These are phyloP conservation scores for Podila epicladia DNA, from an alignment of 192 early-diverging fungal species.

Conservation along the genomic window DNA sequence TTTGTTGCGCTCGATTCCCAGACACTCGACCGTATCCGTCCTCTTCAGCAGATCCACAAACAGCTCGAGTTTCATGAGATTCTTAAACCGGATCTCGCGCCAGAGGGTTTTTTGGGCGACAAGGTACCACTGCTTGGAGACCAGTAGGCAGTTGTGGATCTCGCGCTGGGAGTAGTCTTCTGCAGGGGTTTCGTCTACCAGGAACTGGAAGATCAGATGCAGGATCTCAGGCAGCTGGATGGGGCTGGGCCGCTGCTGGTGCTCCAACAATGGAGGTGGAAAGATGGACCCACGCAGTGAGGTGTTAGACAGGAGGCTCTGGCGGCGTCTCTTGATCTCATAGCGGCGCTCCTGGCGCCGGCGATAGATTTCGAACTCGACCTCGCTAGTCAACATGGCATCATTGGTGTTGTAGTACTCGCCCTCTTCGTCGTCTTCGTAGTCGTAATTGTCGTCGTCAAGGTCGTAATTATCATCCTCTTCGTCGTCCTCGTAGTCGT, in stretches of 20 bases:
- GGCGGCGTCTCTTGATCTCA: slow-evolving; percentile 9
- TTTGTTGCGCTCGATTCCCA: slow-evolving; percentile 26
- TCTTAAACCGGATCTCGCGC: slow-evolving; percentile 48
- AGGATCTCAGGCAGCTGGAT: slow-evolving; percentile 59
- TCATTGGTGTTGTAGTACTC: slow-evolving; percentile 17
- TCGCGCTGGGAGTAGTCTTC: slow-evolving; percentile 48
- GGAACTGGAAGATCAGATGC: slow-evolving; percentile 54
- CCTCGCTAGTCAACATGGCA: slow-evolving; percentile 15
- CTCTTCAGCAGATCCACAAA: slow-evolving; percentile 40
- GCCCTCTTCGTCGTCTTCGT: slow-evolving; percentile 9
- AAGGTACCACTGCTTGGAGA: slow-evolving; percentile 45
- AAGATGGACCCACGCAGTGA: slow-evolving; percentile 1
- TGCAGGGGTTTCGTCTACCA: slow-evolving; percentile 37
- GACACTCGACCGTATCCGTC: slow-evolving; percentile 26
- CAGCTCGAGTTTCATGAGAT: slow-evolving; percentile 18
- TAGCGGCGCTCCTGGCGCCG: slow-evolving; percentile 12
- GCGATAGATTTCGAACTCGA: slow-evolving; percentile 17
- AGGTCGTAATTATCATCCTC: background rate
- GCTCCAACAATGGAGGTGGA: slow-evolving; percentile 6
- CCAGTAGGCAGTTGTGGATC: slow-evolving; percentile 37
- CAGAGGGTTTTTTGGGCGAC: slow-evolving; percentile 49
- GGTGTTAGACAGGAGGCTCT: slow-evolving; percentile 20
- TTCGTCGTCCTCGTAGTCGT: slow-evolving; percentile 6
- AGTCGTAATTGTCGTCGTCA: slow-evolving; percentile 12
- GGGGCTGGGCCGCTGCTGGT: slow-evolving; percentile 13